A percentile compares a stretch with the other conserved stretches of the same genome.
Evolutionary conservation across 305 asterid genomes (phyloP).

Genomic region (Fraxinus angustifolia): DNA sequence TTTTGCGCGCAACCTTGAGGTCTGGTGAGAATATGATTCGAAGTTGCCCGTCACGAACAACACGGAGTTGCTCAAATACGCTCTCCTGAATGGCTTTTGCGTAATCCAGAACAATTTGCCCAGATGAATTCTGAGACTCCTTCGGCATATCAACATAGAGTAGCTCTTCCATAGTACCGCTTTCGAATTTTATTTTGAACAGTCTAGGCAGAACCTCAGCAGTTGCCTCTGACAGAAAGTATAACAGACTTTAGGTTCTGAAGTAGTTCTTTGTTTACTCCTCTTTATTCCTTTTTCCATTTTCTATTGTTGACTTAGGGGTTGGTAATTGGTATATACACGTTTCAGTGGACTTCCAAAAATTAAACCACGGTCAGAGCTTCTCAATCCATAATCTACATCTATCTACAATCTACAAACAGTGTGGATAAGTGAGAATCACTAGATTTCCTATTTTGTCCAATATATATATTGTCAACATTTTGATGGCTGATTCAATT

Average conservation of each 20-base stretch:
- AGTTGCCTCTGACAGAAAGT: slow-evolving; percentile 60
- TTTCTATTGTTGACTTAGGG: slow-evolving; percentile 12
- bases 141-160: slow-evolving; percentile 80
- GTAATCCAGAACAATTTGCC: slow-evolving; percentile 71
- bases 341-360: slow-evolving; percentile 8
- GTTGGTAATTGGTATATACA: slow-evolving; percentile 7
- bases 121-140: slow-evolving; percentile 71
- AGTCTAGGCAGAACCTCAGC: slow-evolving; percentile 77
- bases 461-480: not conserved
- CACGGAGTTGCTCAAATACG: slow-evolving; percentile 76
- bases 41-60: slow-evolving; percentile 80
- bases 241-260: slow-evolving; percentile 25
- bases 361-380: slow-evolving; percentile 12
- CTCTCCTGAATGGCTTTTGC: slow-evolving; percentile 86
- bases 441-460: not conserved
- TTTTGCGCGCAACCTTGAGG: slow-evolving; percentile 50
- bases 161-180: slow-evolving; percentile 69
- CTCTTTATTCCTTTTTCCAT: not conserved
- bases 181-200: slow-evolving; percentile 74
- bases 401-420: not conserved
- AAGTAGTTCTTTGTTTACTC: not conserved
- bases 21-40: slow-evolving; percentile 75
- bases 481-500: not conserved
- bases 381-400: not conserved
- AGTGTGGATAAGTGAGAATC: not conserved